Percentiles rank a stretch among this genome's conserved stretches.
These are phyloP conservation scores for Deinandra increscens DNA, from an alignment of 129 eudicot genomes.

Conservation along the genomic window DNA sequence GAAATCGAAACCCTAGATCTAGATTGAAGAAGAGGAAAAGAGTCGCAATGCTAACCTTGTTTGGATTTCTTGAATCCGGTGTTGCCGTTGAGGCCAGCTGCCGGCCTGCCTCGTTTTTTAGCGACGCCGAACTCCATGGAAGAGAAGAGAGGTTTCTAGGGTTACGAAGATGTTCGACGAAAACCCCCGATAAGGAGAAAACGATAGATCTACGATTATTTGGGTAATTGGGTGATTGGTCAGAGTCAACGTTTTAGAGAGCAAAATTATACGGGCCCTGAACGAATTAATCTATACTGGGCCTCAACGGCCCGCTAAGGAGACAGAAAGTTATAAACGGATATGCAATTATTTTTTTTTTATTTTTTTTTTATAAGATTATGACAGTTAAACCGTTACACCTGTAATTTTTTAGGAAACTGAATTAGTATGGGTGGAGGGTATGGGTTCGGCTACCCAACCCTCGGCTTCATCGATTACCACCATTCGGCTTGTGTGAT, in stretches of 20 bases:
- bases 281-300: background rate
- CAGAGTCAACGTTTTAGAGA: slow-evolving; percentile 15
- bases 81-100: slow-evolving; percentile 55
- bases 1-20: slow-evolving; percentile 36
- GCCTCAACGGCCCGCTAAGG: background rate
- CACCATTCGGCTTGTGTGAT: no score
- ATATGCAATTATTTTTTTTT: no score
- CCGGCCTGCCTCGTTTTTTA: slow-evolving; percentile 59
- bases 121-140: slow-evolving; percentile 65
- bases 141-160: slow-evolving; percentile 14
- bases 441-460: no score
- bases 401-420: no score
- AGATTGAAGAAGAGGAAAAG: background rate
- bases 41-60: slow-evolving; percentile 45
- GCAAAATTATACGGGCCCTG: background rate
- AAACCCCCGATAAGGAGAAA: slow-evolving; percentile 13
- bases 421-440: no score
- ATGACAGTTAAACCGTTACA: no score
- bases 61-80: slow-evolving; percentile 63
- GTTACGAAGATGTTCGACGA: background rate
- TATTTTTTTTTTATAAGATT: no score
- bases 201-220: slow-evolving; percentile 6
- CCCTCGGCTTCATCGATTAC: no score
- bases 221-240: background rate
- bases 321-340: no score